Percentiles rank a stretch among this genome's conserved stretches.
Evolutionary conservation across 2,329 filamentous ascomycete genomes (phyloP).

Genomic region (Aaosphaeria pasadenensis): DNA sequence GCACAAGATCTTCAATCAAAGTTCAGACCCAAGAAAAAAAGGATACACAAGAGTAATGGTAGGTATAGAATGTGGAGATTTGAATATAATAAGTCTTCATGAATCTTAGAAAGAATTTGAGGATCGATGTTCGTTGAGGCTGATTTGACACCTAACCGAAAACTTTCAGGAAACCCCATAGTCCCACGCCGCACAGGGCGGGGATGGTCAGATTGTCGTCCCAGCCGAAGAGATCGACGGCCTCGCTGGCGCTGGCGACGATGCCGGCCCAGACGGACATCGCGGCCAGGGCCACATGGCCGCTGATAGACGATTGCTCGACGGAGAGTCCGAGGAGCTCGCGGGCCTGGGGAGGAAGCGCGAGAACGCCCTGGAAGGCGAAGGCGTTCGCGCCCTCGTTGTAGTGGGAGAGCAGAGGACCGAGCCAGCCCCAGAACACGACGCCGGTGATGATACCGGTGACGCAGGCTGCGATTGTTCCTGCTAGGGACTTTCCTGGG

Average conservation of each 20-base stretch:
- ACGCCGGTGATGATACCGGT: slow-evolving; percentile 80
- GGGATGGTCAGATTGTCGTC: slow-evolving; percentile 98
- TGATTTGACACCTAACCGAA: slow-evolving; percentile 54
- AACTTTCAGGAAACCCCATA: slow-evolving; percentile 87
- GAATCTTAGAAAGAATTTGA: no score
- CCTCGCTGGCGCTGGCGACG: slow-evolving; percentile 83
- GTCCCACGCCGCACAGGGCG: slow-evolving; percentile 79
- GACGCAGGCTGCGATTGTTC: slow-evolving; percentile 77
- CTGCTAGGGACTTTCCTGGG: slow-evolving; percentile 86
- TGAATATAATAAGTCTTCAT: no score
- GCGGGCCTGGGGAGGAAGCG: slow-evolving; percentile 62
- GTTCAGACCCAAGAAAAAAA: no score
- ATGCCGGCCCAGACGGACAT: slow-evolving; percentile 88
- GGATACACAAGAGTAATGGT: no score
- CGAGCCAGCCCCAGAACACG: slow-evolving; percentile 85
- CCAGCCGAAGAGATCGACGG: slow-evolving; percentile 87
- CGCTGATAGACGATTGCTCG: slow-evolving; percentile 61
- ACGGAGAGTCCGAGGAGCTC: slow-evolving; percentile 60
- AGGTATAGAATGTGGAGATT: no score
- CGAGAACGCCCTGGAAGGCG: slow-evolving; percentile 76
- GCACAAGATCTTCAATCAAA: no score
- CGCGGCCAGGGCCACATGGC: slow-evolving; percentile 69
- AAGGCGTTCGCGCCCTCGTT: slow-evolving; percentile 56
- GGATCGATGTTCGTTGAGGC: no score
- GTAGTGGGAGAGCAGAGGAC: slow-evolving; percentile 49